Evolutionary conservation across 768 basidiomycete species (phyloP).

Genomic region (Boletus pseudo-olivaceus): DNA sequence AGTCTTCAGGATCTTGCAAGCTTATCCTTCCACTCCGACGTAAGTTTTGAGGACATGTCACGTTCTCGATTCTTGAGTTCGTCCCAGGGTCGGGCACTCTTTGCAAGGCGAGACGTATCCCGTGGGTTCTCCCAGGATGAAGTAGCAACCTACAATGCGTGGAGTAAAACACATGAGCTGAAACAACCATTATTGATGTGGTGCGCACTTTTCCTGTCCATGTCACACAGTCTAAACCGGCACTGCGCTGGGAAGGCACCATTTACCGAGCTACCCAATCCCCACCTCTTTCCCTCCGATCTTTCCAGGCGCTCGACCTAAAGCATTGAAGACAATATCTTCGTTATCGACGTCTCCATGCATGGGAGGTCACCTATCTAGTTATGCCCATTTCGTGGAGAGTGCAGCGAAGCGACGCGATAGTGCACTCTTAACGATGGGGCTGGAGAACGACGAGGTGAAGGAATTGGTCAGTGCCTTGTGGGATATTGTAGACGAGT

Average conservation of each 20-base stretch:
- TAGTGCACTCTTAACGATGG: slow-evolving; percentile 32
- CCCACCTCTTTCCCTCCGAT: slow-evolving; percentile 58
- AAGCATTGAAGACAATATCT: slow-evolving; percentile 35
- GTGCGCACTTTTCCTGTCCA: slow-evolving; percentile 28
- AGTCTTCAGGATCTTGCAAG: slow-evolving; percentile 32
- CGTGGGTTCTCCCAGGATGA: slow-evolving; percentile 51
- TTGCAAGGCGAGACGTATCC: slow-evolving; percentile 50
- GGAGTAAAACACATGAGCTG: slow-evolving; percentile 32
- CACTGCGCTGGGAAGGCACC: slow-evolving; percentile 35
- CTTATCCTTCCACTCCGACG: slow-evolving; percentile 38
- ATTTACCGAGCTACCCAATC: slow-evolving; percentile 52
- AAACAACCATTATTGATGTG: slow-evolving; percentile 33
- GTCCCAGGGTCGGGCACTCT: slow-evolving; percentile 24
- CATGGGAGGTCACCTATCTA: slow-evolving; percentile 41
- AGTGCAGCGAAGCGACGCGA: slow-evolving; percentile 39
- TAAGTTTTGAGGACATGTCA: slow-evolving; percentile 8
- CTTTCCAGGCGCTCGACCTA: slow-evolving; percentile 26
- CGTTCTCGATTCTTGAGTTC: background rate
- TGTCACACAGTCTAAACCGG: slow-evolving; percentile 2
- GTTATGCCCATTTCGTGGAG: slow-evolving; percentile 53
- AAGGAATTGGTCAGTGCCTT: slow-evolving; percentile 53
- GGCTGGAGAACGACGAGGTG: slow-evolving; percentile 55
- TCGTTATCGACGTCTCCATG: slow-evolving; percentile 43
- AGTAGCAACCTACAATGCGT: slow-evolving; percentile 37
- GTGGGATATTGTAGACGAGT: slow-evolving; percentile 55